phyloP scores from a whole-genome alignment of 2,329 filamentous ascomycete genomes.

The Fusarium musae region DNA sequence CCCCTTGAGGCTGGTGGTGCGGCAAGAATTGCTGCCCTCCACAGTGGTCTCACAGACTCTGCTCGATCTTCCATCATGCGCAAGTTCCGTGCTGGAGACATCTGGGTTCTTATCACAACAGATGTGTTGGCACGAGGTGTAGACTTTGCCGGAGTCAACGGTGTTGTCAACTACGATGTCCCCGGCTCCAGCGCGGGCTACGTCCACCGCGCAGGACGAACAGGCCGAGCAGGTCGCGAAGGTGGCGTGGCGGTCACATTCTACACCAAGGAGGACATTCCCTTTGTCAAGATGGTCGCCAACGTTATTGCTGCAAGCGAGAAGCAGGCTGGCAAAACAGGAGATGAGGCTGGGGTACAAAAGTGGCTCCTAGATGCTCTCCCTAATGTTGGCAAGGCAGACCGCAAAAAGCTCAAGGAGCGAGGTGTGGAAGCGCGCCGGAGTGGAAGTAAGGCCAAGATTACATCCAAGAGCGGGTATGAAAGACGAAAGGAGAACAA shows the following conservation, averaged over 20 bases:
- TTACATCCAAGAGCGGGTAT: slow-evolving; percentile 85
- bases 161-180: slow-evolving; percentile 97
- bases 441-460: slow-evolving; percentile 64
- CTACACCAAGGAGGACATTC: slow-evolving; percentile 95
- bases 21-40: slow-evolving; percentile 86
- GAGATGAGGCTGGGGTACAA: slow-evolving; percentile 70
- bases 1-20: slow-evolving; percentile 87
- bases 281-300: slow-evolving; percentile 87
- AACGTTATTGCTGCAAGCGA: slow-evolving; percentile 91
- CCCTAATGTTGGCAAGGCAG: slow-evolving; percentile 84
- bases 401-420: slow-evolving; percentile 83
- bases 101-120: slow-evolving; percentile 97
- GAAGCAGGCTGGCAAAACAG: slow-evolving; percentile 69
- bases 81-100: slow-evolving; percentile 87
- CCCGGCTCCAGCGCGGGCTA: slow-evolving; percentile 91
- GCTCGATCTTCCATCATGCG: slow-evolving; percentile 85
- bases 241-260: slow-evolving; percentile 93
- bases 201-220: slow-evolving; percentile 92
- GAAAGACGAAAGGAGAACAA: slow-evolving; percentile 77
- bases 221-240: slow-evolving; percentile 85
- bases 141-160: slow-evolving; percentile 94
- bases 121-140: slow-evolving; percentile 92
- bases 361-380: slow-evolving; percentile 91
- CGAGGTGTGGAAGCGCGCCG: slow-evolving; percentile 80
- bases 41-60: slow-evolving; percentile 83